Evolutionary conservation across 441 rosid genomes (phyloP), one percentile per base, ranked within the genome.

Genomic region (Monsonia emarginata): DNA sequence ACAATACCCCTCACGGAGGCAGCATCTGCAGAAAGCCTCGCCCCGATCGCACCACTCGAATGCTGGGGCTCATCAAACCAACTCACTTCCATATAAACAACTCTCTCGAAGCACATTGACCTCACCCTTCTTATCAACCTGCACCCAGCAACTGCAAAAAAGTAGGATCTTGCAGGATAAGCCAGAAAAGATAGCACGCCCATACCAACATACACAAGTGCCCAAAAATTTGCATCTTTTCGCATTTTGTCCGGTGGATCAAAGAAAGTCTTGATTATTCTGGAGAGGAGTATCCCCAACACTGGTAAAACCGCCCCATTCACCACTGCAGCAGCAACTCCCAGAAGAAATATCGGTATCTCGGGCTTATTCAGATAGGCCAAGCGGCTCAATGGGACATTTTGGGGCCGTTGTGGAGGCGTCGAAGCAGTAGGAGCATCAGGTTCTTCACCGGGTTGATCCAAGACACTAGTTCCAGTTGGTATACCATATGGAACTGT

Each of bases 51-150:
- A 22, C 93, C 89, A 64, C 90, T 91, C 2, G 96, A 88, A 74
- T 91, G 80, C 54, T 83, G 79, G 48, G 88, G 72, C 40, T 82
- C 82, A 63, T 91, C 92, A 32, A 89, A 87, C 97, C 96, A 91
- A 34, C 88, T 80, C 66, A 89, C 75, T 67, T 91, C 96, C 96
- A 83, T 89, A 38, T 50, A 77, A 65, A 91, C 86, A 31, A 86
- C 88, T 76, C 84, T 91, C 86, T 91, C 85, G 40, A 91, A 89
- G 74, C 96, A 86, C 74, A 80, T 79, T 1, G 81, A 52, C 59
- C 91, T 73, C 30, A 87, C 75, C 56, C 96, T 74, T 58, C 78
- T 77, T 69, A 91, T 83, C 54, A 91, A 27, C 63, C 76, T 85
- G 50, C 79, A 65, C 4, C 95, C 93, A 4, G 91, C 98, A 11